These are phyloP conservation scores for Trichocladium uniseriatum DNA, from an alignment of 495 filamentous ascomycete species.

Conservation along the genomic window DNA sequence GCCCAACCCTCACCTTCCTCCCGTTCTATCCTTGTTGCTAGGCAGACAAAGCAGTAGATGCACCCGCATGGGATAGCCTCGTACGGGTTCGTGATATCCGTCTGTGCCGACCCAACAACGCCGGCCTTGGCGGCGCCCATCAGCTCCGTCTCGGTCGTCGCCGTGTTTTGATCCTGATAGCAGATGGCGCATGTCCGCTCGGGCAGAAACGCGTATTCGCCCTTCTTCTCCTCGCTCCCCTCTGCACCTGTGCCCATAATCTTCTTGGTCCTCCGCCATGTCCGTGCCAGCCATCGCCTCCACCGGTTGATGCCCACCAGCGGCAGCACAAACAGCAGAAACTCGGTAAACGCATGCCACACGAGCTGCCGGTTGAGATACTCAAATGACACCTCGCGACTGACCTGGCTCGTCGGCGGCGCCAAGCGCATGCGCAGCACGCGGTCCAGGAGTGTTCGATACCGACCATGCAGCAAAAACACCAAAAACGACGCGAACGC, in stretches of 20 bases:
- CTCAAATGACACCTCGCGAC: slow-evolving; percentile 88
- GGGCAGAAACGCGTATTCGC: slow-evolving; percentile 76
- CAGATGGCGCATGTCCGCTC: slow-evolving; percentile 97
- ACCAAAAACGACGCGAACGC: slow-evolving; percentile 78
- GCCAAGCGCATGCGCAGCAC: slow-evolving; percentile 77
- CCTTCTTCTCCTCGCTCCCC: slow-evolving; percentile 45
- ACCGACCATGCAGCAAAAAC: slow-evolving; percentile 82
- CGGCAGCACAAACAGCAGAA: slow-evolving; percentile 88
- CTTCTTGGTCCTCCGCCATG: slow-evolving; percentile 67
- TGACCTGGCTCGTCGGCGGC: slow-evolving; percentile 70
- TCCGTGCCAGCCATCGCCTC: slow-evolving; percentile 77
- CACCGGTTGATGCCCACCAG: slow-evolving; percentile 88
- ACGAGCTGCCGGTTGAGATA: slow-evolving; percentile 96
- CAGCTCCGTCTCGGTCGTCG: slow-evolving; percentile 58
- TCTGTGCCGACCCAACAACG: slow-evolving; percentile 77
- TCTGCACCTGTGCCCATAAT: slow-evolving; percentile 43
- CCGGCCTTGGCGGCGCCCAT: slow-evolving; percentile 59
- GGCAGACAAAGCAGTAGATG: slow-evolving; percentile 93
- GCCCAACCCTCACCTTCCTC: slow-evolving; percentile 95
- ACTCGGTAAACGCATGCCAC: slow-evolving; percentile 98
- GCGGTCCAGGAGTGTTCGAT: slow-evolving; percentile 84
- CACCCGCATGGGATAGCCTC: slow-evolving; percentile 86
- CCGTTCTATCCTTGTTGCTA: slow-evolving; percentile 79
- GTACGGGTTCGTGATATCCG: slow-evolving; percentile 94
- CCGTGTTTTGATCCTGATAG: slow-evolving; percentile 81